Evolutionary conservation across 805 yeast genomes (phyloP).

Genomic region (Spathaspora hagerdaliae): DNA sequence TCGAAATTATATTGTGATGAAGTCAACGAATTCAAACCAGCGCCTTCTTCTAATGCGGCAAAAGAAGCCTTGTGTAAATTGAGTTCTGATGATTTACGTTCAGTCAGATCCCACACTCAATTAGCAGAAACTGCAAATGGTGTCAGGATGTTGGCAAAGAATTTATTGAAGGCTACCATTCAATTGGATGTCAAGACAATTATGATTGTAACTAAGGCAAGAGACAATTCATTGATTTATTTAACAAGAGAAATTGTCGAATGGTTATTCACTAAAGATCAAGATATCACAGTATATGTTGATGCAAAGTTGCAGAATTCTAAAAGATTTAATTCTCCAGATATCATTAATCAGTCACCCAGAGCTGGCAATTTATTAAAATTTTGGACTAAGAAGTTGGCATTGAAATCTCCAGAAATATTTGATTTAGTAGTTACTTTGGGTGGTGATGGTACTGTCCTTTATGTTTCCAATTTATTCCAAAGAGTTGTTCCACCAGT

Average conservation of each 20-base stretch:
- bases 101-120: constrained; percentile 67
- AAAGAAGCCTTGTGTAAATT: constrained; percentile 25
- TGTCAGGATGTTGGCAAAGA: constrained; percentile 70
- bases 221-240: constrained; percentile 74
- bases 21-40: constrained; percentile 11
- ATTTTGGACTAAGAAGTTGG: constrained; percentile 67
- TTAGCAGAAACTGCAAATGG: constrained; percentile 80
- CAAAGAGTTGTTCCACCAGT: constrained; percentile 47
- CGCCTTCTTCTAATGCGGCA: constrained; percentile 10
- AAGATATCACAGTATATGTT: constrained; percentile 56
- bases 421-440: constrained; percentile 43
- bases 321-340: constrained; percentile 57
- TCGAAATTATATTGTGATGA: constrained; percentile 27
- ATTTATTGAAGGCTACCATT: constrained; percentile 65
- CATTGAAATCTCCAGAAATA: constrained; percentile 37
- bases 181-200: constrained; percentile 66
- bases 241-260: constrained; percentile 76
- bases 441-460: constrained; percentile 46
- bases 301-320: constrained; percentile 64
- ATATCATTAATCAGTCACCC: constrained; percentile 46
- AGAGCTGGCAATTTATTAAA: constrained; percentile 43
- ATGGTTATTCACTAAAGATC: constrained; percentile 54
- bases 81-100: constrained; percentile 41
- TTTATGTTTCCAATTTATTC: constrained; percentile 39
- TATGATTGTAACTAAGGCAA: constrained; percentile 84